Evolutionary conservation across 306 rosid species (phyloP), one percentile per base, ranked within the genome.

Genomic region (Boehmeria nivea): DNA sequence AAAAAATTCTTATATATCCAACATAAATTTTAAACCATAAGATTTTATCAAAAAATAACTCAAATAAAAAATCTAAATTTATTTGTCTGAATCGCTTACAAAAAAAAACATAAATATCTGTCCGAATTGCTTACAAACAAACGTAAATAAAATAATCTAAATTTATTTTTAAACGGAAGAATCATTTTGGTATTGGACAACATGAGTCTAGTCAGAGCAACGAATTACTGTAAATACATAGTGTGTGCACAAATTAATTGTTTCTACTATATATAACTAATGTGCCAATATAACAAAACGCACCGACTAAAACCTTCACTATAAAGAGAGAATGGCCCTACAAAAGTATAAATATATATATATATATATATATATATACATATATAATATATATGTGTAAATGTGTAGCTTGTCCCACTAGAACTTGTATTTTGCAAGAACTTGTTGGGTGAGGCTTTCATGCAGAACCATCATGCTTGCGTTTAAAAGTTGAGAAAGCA

Each of bases 221-320:
- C 16, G 8, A 28, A 28, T n/a, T n/a, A n/a, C 5, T 28, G 34
- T 28, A 8, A 28, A 31, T 10, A 2, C 5, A 1, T 6, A 12
- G 45, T 40, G 2, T 6, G 6, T 40, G 15, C 45, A 40, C 0
- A 12, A n/a, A n/a, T 13, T 3, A 45, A 16, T 45, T 45, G 6
- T 45, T 19, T 0, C 4, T 45, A 16, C 15, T 45, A 45, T 16
- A 2, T 45, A 16, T 8, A 6, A 45, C 6, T 45, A 42, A 3
- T 20, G 24, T 45, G 51, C 10, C 51, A 1, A 45, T 4, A 14
- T 49, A 76, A 69, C 68, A 55, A n/a, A 71, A 64, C 55, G 78
- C 86, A 85, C 86, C 84, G 79, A 85, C 86, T 72, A 31, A 31
- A 31, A 6, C 36, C 36, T 44, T 53, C 17, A 14, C 48, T 76